These are phyloP conservation scores for Alternaria triticina DNA, from an alignment of 2,329 filamentous ascomycete species.

Conservation along the genomic window DNA sequence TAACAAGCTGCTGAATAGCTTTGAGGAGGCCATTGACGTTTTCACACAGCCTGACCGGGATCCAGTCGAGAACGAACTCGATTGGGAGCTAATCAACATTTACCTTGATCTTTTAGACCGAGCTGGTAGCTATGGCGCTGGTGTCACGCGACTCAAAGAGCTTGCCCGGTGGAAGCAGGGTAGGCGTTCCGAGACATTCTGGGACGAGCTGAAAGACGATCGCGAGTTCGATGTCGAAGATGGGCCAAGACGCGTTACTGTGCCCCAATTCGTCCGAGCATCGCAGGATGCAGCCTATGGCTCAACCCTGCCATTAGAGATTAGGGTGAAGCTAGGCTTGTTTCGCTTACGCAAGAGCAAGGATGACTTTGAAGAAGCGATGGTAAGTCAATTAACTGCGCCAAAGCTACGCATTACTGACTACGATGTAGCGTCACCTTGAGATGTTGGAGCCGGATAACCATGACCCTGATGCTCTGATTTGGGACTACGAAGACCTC, in stretches of 20 bases:
- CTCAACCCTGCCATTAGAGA: conserved; percentile 74
- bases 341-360: conserved; percentile 77
- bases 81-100: conserved; percentile 85
- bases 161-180: conserved; percentile 84
- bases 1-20: conserved; percentile 56
- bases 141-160: conserved; percentile 72
- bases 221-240: conserved; percentile 86
- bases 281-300: conserved; percentile 71
- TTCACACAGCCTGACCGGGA: conserved; percentile 54
- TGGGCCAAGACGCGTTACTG: conserved; percentile 67
- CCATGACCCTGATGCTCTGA: conserved; percentile 54
- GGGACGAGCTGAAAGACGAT: conserved; percentile 79
- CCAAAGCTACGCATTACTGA: conserved; percentile 31
- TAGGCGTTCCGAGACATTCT: conserved; percentile 74
- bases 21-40: conserved; percentile 58
- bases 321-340: conserved; percentile 82
- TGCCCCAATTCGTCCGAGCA: conserved; percentile 66
- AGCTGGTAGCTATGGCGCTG: conserved; percentile 67
- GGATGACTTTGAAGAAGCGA: conserved; percentile 70
- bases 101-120: conserved; percentile 82
- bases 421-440: conserved; percentile 52
- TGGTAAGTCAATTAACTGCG: conserved; percentile 67
- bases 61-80: conserved; percentile 55
- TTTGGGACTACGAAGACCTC: conserved; percentile 77
- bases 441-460: conserved; percentile 72